Percentiles rank a stretch among this genome's conserved stretches.
phyloP scores from a whole-genome alignment of 306 rosid genomes.

The Potentilla sterilis region DNA sequence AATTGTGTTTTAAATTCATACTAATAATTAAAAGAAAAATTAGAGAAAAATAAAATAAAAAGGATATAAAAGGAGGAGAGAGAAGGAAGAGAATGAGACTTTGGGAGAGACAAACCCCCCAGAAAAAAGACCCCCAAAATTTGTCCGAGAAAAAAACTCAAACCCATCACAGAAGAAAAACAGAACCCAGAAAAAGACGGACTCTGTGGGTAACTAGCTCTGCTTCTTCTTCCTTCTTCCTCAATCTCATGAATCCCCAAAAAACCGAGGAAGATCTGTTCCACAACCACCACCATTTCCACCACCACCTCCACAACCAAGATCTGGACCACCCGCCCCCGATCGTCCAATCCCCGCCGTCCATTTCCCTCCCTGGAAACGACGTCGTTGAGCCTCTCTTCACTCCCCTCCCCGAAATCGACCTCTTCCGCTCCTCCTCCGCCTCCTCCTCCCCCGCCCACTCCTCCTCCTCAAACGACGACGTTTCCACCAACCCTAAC shows the following conservation, averaged over 20 bases:
- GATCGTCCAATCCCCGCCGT: constrained; percentile 44
- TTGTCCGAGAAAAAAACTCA: neutral
- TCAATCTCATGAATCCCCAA: constrained; percentile 45
- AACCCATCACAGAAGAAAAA: neutral
- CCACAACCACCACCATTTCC: constrained; percentile 43
- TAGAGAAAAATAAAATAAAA: neutral
- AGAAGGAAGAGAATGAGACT: constrained; percentile 7
- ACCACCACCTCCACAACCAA: constrained; percentile 36
- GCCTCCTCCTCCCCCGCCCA: constrained; percentile 35
- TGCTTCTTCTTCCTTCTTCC: neutral
- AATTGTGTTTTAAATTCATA: too few species aligned
- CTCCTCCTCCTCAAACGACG: constrained; percentile 27
- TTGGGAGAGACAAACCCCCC: too few species aligned
- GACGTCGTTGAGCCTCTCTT: constrained; percentile 22
- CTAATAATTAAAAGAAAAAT: neutral
- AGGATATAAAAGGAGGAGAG: neutral
- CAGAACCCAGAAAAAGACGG: neutral
- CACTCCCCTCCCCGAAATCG: constrained; percentile 70
- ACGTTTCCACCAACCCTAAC: constrained; percentile 24
- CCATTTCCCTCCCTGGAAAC: too few species aligned
- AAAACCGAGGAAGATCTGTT: constrained; percentile 71
- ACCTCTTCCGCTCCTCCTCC: constrained; percentile 62
- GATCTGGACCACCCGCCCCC: constrained; percentile 45
- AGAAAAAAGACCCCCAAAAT: neutral
- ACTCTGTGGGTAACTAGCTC: neutral